Base-by-base conservation (phyloP, 345 rosid genomes). In the Linum trigynum region DNA sequence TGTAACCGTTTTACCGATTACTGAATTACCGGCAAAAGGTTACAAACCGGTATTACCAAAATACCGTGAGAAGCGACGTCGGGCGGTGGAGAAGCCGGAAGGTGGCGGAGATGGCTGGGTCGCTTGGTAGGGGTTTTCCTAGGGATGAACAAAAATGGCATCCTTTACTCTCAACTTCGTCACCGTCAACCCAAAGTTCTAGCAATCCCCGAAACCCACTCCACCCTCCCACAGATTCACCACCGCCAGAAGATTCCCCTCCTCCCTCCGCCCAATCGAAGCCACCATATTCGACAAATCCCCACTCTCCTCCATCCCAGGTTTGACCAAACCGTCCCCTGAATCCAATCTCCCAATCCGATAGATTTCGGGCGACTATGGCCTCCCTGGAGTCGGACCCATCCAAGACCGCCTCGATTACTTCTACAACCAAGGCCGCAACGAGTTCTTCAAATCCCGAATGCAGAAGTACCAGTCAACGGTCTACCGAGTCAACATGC, bases 381-480 rank as follows among this genome's bases (percentile, higher is more conserved):
- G 99, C 39, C 67, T 83, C 38, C 97, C 96, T 5, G 53, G 86
- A 0, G 1, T 90, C 1, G 97, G 99, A 16, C 89, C 99, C 1
- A 51, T 86, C 14, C 83, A 72, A 32, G 99, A 94, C 61, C 88
- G 96, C 0, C 67, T 68, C 0, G 97, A 84, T 55, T 90, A 76
- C 70, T 94, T 94, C 69, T 85, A 90, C 72, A 80, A 80, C 68
- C 89, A 81, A 63, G 91, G 94, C 3, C 69, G 83, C 7, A 87
- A 84, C 1, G 95, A 86, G 67, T 94, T 63, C 73, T 94, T 94
- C 76, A 85, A 83, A 69, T 85, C 89, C 0, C 78, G 82, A 39
- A 63, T 76, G 51, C 82, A 83, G 10, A 88, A 84, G 71, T 75
- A 94, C 74, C 61, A 79, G 17, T 94, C 99, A 0, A 90, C 97